These are phyloP conservation scores for Lumnitzera littorea DNA, from an alignment of 345 rosid species.

Conservation along the genomic window DNA sequence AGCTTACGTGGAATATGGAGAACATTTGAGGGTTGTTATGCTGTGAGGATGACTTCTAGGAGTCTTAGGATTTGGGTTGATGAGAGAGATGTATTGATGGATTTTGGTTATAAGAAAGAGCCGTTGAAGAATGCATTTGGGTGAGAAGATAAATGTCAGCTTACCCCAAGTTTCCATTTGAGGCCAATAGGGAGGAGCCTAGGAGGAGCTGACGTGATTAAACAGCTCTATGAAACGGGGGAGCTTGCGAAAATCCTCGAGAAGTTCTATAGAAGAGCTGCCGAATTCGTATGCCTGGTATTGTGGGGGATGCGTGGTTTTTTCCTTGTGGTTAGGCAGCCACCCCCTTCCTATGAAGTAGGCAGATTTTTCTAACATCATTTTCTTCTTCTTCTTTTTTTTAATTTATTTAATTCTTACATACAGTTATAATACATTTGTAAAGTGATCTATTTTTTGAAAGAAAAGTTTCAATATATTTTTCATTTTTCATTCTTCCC, in stretches of 20 bases:
- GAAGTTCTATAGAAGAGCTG: slow-evolving; percentile 45
- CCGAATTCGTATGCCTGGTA: slow-evolving; percentile 54
- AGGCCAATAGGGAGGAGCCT: slow-evolving; percentile 35
- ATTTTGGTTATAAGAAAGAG: slow-evolving; percentile 71
- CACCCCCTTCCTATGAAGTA: slow-evolving; percentile 36
- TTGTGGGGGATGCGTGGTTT: slow-evolving; percentile 77
- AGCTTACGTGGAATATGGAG: slow-evolving; percentile 85
- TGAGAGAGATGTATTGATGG: slow-evolving; percentile 90
- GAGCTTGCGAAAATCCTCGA: slow-evolving; percentile 71
- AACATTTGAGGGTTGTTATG: slow-evolving; percentile 85
- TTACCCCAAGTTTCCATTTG: slow-evolving; percentile 79
- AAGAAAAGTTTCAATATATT: no score
- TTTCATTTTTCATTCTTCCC: no score
- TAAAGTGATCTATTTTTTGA: no score
- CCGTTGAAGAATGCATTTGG: slow-evolving; percentile 40
- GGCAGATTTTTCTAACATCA: slow-evolving; percentile 40
- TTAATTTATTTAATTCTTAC: no score
- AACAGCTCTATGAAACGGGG: slow-evolving; percentile 71
- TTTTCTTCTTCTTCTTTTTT: no score
- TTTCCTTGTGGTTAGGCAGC: slow-evolving; percentile 45
- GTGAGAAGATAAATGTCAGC: slow-evolving; percentile 42
- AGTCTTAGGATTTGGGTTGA: slow-evolving; percentile 90
- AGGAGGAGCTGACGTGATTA: slow-evolving; percentile 81
- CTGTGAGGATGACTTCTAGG: slow-evolving; percentile 76
- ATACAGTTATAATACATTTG: no score